These are phyloP conservation scores for Penicillium canariense DNA, from an alignment of 495 filamentous ascomycete species.

Conservation along the genomic window DNA sequence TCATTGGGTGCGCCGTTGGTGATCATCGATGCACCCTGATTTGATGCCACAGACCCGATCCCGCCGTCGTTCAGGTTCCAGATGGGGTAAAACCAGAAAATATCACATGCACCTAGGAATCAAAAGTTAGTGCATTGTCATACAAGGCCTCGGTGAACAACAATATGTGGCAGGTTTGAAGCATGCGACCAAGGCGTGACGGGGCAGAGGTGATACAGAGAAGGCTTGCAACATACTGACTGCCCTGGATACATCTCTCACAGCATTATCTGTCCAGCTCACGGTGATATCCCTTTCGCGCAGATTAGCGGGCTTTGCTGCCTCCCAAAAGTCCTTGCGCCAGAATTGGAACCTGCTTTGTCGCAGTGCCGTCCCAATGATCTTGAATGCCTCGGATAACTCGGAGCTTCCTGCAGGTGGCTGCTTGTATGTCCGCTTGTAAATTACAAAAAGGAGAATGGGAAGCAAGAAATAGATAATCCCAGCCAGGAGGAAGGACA, in stretches of 20 bases:
- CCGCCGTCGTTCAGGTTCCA: conserved; percentile 51
- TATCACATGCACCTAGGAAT: conserved; percentile 43
- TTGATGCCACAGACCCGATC: conserved; percentile 43
- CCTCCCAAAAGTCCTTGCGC: conserved; percentile 59
- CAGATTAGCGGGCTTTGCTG: conserved; percentile 61
- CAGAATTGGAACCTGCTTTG: conserved; percentile 57
- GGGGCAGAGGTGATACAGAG: not conserved
- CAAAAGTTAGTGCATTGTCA: not conserved
- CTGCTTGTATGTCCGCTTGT: conserved; percentile 45
- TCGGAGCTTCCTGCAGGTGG: conserved; percentile 51
- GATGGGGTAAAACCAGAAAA: conserved; percentile 55
- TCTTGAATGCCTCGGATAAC: conserved; percentile 53
- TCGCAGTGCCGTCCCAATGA: conserved; percentile 52
- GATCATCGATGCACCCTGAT: conserved; percentile 59
- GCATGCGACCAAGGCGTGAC: too few relatives aligned
- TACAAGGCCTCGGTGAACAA: not conserved
- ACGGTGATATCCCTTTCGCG: conserved; percentile 44
- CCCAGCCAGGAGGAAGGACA: conserved; percentile 30
- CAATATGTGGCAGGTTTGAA: too few relatives aligned
- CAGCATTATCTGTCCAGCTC: conserved; percentile 47
- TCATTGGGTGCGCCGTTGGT: conserved; percentile 72
- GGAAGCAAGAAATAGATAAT: conserved; percentile 56
- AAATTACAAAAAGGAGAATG: conserved; percentile 46
- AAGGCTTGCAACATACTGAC: conserved; percentile 26
- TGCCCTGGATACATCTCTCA: conserved; percentile 48